Evolutionary conservation across 2,329 filamentous ascomycete genomes (phyloP), one percentile per base, ranked within the genome.

Genomic region (Aspergillus viridinutans): DNA sequence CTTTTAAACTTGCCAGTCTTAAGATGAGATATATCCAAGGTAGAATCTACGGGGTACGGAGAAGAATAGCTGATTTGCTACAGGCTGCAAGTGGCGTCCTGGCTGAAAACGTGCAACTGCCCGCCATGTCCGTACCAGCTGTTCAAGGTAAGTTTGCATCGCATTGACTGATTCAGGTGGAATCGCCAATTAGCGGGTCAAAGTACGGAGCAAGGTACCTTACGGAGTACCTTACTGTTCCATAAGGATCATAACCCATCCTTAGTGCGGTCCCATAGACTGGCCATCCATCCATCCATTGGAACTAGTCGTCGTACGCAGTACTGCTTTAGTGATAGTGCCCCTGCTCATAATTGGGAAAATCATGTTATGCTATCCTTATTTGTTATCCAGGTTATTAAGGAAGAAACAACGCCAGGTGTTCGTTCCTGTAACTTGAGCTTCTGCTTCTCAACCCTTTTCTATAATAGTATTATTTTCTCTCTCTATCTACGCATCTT

Each of bases 181-280:
- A 20, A 35, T 26, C 25, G 26, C 26, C 47, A 45, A 47, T 23
- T 28, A 23, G 29, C 42, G 51, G 42, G 51, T 12, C 14, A 43
- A 20, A 53, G 28, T 29, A 38, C 45, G 38, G 50, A 29, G 28
- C 28, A 29, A 29, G n/a, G 28, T 29, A 29, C 28, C 28, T 29
- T 52, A 45, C 50, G n/a, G n/a, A n/a, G 28, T 29, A 29, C 28
- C 28, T 29, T 52, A 45, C 50, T 21, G 40, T 20, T 28, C 20
- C 38, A n/a, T n/a, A n/a, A n/a, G n/a, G n/a, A n/a, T n/a, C n/a
- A n/a, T 29, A 43, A 53, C 25, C 29, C 47, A 68, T 28, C 7
- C 9, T 23, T 20, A 66, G 64, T 64, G 64, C 64, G 62, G 61
- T 61, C 62, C 58, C 64, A 64, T 61, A 32, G 12, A 32, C 12